Conservation (phyloP, 371 early-diverging fungal genomes). For the Apophysomyces trapeziformis region DNA sequence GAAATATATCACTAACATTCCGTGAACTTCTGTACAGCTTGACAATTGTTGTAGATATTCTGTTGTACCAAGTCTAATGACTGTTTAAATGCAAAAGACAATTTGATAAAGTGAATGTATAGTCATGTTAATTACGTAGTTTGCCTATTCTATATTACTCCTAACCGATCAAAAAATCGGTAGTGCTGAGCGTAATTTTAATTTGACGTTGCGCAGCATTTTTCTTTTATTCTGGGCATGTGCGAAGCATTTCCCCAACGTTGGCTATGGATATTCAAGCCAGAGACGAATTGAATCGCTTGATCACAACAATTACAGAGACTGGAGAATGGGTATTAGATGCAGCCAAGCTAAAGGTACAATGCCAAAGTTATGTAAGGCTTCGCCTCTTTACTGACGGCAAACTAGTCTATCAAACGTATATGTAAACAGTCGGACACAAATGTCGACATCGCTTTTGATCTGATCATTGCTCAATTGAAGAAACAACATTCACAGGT, state of each 20-base stretch:
- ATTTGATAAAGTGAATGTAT: too few relatives aligned
- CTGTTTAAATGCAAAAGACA: too few relatives aligned
- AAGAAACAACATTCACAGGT: conserved; percentile 72
- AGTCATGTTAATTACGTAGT: too few relatives aligned
- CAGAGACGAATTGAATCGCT: conserved; percentile 20
- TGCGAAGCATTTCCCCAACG: too few relatives aligned
- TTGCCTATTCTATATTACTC: too few relatives aligned
- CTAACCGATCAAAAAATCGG: too few relatives aligned
- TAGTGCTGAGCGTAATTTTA: too few relatives aligned
- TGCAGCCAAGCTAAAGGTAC: conserved; percentile 32
- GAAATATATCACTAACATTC: neutral
- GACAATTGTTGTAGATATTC: neutral
- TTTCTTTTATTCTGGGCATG: too few relatives aligned
- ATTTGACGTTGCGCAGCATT: too few relatives aligned
- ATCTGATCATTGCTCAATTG: conserved; percentile 54
- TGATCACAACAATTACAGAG: conserved; percentile 44
- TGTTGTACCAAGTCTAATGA: too few relatives aligned
- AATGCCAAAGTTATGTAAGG: neutral
- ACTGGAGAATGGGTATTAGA: conserved; percentile 50
- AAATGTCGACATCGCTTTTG: conserved; percentile 49
- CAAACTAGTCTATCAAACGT: conserved; percentile 54
- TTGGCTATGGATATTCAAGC: conserved; percentile 33
- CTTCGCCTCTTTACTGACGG: neutral
- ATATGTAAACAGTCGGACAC: conserved; percentile 56
- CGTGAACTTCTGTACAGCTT: neutral